Evolutionary conservation across 2,329 filamentous ascomycete genomes (phyloP).

Genomic region (Fusarium sororula): DNA sequence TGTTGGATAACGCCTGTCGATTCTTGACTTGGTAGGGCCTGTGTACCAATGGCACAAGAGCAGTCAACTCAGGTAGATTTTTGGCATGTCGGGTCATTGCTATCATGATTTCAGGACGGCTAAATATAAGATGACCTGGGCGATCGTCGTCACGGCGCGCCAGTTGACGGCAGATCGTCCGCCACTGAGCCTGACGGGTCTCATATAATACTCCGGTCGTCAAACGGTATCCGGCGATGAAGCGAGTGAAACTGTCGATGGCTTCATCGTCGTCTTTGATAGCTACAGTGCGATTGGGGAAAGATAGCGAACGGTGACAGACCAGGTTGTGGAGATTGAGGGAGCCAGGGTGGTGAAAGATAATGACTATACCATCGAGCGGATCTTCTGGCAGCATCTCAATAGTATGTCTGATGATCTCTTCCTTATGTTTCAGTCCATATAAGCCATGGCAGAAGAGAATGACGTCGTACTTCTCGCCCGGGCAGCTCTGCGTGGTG

Average conservation of each 20-base stretch:
- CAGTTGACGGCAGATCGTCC: conserved; percentile 60
- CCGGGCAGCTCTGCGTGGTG: conserved; percentile 39
- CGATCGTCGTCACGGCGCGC: conserved; percentile 50
- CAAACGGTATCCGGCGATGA: conserved; percentile 58
- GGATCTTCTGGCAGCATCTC: conserved; percentile 54
- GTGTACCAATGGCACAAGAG: conserved; percentile 50
- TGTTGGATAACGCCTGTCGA: conserved; percentile 56
- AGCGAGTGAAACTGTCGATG: conserved; percentile 62
- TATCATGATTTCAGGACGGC: conserved; percentile 59
- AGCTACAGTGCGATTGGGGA: conserved; percentile 54
- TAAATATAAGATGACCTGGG: conserved; percentile 56
- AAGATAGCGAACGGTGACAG: conserved; percentile 56
- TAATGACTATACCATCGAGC: conserved; percentile 55
- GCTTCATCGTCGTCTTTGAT: conserved; percentile 56
- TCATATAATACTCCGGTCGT: conserved; percentile 45
- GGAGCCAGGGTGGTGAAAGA: conserved; percentile 63
- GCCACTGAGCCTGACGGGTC: conserved; percentile 54
- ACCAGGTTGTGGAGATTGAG: conserved; percentile 59
- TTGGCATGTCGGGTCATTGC: conserved; percentile 59
- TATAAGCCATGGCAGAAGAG: conserved; percentile 74
- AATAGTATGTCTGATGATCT: conserved; percentile 57
- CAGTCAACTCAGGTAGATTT: conserved; percentile 53
- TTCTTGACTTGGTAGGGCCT: conserved; percentile 57
- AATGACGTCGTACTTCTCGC: conserved; percentile 61
- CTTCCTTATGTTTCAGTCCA: conserved; percentile 61